A percentile compares a stretch with the other conserved stretches of the same genome.
These are phyloP conservation scores for Citrus medica DNA, from an alignment of 345 rosid species.

Conservation along the genomic window DNA sequence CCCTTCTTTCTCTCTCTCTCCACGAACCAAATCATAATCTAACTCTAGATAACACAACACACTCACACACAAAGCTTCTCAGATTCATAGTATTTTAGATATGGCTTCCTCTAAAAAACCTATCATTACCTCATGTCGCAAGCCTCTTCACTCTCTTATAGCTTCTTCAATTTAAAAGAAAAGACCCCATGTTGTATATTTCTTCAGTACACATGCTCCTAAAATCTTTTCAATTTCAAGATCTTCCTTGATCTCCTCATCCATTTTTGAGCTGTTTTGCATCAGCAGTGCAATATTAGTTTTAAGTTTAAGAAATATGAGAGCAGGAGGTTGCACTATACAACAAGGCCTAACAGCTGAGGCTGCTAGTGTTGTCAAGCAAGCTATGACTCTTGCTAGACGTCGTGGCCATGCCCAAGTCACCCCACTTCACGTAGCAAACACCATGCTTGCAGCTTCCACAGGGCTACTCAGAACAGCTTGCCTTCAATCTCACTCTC, in stretches of 20 bases:
- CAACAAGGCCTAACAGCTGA: slow-evolving; percentile 80
- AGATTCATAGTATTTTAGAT: slow-evolving; percentile 14
- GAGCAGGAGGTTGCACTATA: slow-evolving; percentile 83
- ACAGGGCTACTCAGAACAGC: slow-evolving; percentile 79
- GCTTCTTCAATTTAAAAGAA: not conserved
- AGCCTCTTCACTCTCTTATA: slow-evolving; percentile 4
- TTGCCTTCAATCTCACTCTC: slow-evolving; percentile 91
- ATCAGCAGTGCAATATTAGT: not conserved
- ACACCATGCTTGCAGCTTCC: slow-evolving; percentile 76
- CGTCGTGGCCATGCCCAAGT: slow-evolving; percentile 95
- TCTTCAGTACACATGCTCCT: slow-evolving; percentile 20
- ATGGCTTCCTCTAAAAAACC: slow-evolving; percentile 3
- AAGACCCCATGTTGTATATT: slow-evolving; percentile 6
- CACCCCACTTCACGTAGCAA: slow-evolving; percentile 96
- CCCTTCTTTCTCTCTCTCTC: slow-evolving; percentile 23
- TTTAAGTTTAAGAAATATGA: slow-evolving; percentile 39
- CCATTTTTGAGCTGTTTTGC: too few relatives aligned
- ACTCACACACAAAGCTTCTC: slow-evolving; percentile 1
- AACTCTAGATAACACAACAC: slow-evolving; percentile 11
- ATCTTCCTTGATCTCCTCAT: slow-evolving; percentile 16
- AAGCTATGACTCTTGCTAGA: slow-evolving; percentile 71
- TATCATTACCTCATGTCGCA: not conserved
- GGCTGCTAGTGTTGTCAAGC: slow-evolving; percentile 72
- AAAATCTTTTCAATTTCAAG: slow-evolving; percentile 9
- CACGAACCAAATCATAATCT: slow-evolving; percentile 26